phyloP scores from a whole-genome alignment of 805 yeast species.

The Nakazawaea siamensis region DNA sequence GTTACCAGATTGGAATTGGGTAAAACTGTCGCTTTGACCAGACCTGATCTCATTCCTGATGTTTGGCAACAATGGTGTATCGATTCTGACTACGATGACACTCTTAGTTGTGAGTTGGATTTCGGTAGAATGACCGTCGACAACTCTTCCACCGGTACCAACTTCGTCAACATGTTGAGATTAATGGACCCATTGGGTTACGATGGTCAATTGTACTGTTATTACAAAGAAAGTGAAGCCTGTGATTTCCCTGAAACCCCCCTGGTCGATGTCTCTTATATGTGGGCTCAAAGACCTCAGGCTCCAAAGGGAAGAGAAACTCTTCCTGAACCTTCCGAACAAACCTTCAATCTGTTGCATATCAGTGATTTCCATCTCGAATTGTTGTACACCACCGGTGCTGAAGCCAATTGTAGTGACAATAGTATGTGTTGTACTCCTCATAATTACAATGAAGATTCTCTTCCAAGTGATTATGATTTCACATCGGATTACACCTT shows the following conservation, averaged over 20 bases:
- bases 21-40: conserved; percentile 26
- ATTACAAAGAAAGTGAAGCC: conserved; percentile 35
- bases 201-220: conserved; percentile 59
- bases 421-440: conserved; percentile 53
- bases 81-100: conserved; percentile 20
- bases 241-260: conserved; percentile 53
- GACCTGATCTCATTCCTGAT: conserved; percentile 32
- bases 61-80: conserved; percentile 37
- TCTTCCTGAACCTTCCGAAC: conserved; percentile 34
- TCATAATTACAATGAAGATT: conserved; percentile 29
- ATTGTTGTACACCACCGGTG: conserved; percentile 42
- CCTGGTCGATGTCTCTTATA: conserved; percentile 30
- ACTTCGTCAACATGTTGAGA: conserved; percentile 41
- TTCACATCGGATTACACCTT: conserved; percentile 23
- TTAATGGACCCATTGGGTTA: conserved; percentile 42
- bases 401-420: conserved; percentile 47
- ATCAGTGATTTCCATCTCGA: conserved; percentile 61
- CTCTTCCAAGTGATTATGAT: conserved; percentile 30
- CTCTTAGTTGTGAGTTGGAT: conserved; percentile 21
- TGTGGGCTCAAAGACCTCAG: conserved; percentile 31
- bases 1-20: conserved; percentile 26
- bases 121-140: conserved; percentile 30
- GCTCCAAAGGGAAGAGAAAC: too few relatives aligned
- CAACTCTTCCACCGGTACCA: conserved; percentile 29
- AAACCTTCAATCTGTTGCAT: conserved; percentile 53